A percentile compares a stretch with the other conserved stretches of the same genome.
Conservation (phyloP, 1,139 yeast species). For the Eremothecium coryli region DNA sequence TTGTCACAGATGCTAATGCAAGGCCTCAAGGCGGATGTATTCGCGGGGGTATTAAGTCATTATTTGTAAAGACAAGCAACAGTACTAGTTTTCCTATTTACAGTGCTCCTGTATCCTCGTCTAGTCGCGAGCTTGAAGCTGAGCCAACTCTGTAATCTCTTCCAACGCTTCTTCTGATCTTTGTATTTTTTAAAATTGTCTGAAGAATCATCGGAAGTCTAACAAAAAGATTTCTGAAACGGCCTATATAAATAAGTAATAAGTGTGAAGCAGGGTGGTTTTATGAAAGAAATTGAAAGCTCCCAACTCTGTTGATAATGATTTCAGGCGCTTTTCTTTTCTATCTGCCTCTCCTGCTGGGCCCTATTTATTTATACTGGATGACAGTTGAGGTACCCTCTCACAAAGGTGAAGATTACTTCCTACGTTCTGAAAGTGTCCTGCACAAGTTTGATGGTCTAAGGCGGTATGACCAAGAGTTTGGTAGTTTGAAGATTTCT, state of each 20-base stretch:
- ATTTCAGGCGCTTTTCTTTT: no score
- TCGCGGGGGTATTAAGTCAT: slow-evolving; percentile 38
- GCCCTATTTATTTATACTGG: no score
- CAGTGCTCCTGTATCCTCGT: slow-evolving; percentile 7
- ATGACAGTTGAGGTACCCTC: no score
- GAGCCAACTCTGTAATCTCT: no score
- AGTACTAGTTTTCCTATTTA: slow-evolving; percentile 49
- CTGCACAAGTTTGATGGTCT: slow-evolving; percentile 9
- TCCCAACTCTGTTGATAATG: no score
- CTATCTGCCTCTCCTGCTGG: no score
- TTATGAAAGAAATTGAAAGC: no score
- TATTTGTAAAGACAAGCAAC: slow-evolving; percentile 53
- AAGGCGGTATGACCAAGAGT: slow-evolving; percentile 5
- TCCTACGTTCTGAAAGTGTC: slow-evolving; percentile 4
- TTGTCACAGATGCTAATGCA: slow-evolving; percentile 39
- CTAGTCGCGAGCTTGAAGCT: no score
- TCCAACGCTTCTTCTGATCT: no score
- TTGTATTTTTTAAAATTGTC: background rate
- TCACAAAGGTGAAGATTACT: background rate
- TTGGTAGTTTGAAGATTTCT: slow-evolving; percentile 32
- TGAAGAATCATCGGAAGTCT: background rate
- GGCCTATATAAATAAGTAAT: no score
- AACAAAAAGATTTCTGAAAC: no score
- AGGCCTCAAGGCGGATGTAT: slow-evolving; percentile 55
- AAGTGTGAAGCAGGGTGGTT: no score